phyloP scores from a whole-genome alignment of 2,329 filamentous ascomycete genomes.

The Stagonosporopsis tanaceti region DNA sequence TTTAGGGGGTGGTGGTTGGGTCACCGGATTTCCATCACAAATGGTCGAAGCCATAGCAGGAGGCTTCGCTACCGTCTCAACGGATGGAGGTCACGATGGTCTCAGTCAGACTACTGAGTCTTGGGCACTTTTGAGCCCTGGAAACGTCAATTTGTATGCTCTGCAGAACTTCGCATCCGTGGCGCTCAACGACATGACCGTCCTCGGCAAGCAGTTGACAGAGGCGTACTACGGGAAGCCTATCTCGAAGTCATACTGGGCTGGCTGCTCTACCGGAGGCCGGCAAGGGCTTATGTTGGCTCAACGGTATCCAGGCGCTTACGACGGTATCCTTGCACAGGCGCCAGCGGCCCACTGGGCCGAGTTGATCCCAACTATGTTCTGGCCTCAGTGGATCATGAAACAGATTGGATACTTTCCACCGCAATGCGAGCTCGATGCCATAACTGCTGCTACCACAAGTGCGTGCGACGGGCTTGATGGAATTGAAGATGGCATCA shows the following conservation, averaged over 20 bases:
- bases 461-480: constrained; percentile 35
- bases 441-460: constrained; percentile 27
- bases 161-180: constrained; percentile 46
- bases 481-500: constrained; percentile 29
- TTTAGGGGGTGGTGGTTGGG: constrained; percentile 35
- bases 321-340: constrained; percentile 41
- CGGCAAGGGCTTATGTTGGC: constrained; percentile 42
- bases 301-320: constrained; percentile 39
- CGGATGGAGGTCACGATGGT: constrained; percentile 31
- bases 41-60: constrained; percentile 24
- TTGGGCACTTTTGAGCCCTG: constrained; percentile 24
- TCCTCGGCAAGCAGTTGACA: constrained; percentile 16
- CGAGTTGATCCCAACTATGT: constrained; percentile 18
- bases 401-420: constrained; percentile 16
- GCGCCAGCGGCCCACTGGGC: constrained; percentile 36
- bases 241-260: constrained; percentile 45
- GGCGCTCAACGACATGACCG: constrained; percentile 39
- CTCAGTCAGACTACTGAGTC: constrained; percentile 1
- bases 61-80: constrained; percentile 35
- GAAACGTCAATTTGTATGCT: constrained; percentile 29
- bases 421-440: constrained; percentile 33
- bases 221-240: constrained; percentile 38
- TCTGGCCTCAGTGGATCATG: constrained; percentile 33
- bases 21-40: constrained; percentile 27
- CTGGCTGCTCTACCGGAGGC: constrained; percentile 45